Evolutionary conservation across 257 asterid genomes (phyloP), one percentile per base, ranked within the genome.

Genomic region (Penstemon newberryi): DNA sequence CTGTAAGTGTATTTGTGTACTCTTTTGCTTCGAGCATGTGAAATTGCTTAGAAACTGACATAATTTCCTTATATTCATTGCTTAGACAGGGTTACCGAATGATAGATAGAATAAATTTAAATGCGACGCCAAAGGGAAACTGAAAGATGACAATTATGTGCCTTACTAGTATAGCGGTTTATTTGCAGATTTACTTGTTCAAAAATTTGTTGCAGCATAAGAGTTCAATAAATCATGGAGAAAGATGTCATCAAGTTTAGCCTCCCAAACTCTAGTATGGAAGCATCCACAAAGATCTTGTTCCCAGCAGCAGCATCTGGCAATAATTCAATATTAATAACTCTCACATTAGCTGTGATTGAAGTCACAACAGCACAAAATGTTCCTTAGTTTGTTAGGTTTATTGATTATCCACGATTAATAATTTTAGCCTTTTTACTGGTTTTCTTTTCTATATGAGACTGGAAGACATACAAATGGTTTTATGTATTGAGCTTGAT

Each of bases 1-100:
- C 90, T 53, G 98, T 93, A 84, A 84, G 98, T 82, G 60, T 51
- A 45, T 44, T 33, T 50, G 37, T 74, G 6, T 52, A 40, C 40
- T 11, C 37, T 56, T 57, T 70, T 57, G 10, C 47, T 46, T 62
- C 11, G 7, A 19, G 66, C 39, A 44, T 44, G 46, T 61, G 51
- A 33, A 39, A 46, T 25, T 63, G 25, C 39, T 62, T 38, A 66
- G 39, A n/a, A 47, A 57, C 57, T 65, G 66, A 39, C 15, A n/a
- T 40, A 18, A 39, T 75, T 49, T 50, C 56, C 13, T 43, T 37
- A 36, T 38, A 54, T 46, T 46, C 15, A 7, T 45, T 62, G 66
- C 59, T 44, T 39, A 52, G 36, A 13, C 51, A 2, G 56, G 54
- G 54, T 59, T 71, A 53, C 33, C 37, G 45, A 37, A 57, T 4